Evolutionary conservation across 805 yeast genomes (phyloP).

Genomic region (Alloascoidea africana): DNA sequence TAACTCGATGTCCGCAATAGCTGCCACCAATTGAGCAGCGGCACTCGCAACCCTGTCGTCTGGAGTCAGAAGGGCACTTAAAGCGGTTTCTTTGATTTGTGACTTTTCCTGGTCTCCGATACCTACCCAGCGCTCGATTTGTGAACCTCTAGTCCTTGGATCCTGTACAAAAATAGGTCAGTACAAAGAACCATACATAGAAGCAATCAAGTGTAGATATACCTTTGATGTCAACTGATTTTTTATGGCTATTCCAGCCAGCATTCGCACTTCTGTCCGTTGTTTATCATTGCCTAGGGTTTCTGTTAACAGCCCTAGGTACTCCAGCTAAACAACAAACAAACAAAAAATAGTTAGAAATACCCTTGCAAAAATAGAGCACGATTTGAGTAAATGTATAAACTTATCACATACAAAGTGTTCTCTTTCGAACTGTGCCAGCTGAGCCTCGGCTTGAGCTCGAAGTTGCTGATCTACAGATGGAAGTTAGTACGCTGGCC

Average conservation of each 20-base stretch:
- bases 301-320: slow-evolving; percentile 51
- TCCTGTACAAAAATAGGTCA: slow-evolving; percentile 20
- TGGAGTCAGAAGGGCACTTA: slow-evolving; percentile 47
- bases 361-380: background rate
- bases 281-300: slow-evolving; percentile 52
- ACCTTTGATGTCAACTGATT: slow-evolving; percentile 73
- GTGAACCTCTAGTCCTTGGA: slow-evolving; percentile 34
- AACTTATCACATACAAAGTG: slow-evolving; percentile 40
- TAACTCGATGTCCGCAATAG: slow-evolving; percentile 90
- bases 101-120: slow-evolving; percentile 38
- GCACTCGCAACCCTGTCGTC: slow-evolving; percentile 73
- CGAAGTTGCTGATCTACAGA: slow-evolving; percentile 40
- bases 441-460: slow-evolving; percentile 64
- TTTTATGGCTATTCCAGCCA: slow-evolving; percentile 80
- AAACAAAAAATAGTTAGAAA: slow-evolving; percentile 2
- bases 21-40: slow-evolving; percentile 89
- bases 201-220: background rate
- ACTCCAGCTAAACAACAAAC: slow-evolving; percentile 24
- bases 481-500: background rate
- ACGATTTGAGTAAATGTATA: background rate
- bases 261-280: slow-evolving; percentile 71
- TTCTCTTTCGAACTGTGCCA: slow-evolving; percentile 52
- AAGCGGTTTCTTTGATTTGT: slow-evolving; percentile 48
- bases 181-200: background rate
- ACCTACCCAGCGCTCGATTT: slow-evolving; percentile 61